These are phyloP conservation scores for Daedalea quercina DNA, from an alignment of 768 basidiomycete genomes.

Conservation along the genomic window DNA sequence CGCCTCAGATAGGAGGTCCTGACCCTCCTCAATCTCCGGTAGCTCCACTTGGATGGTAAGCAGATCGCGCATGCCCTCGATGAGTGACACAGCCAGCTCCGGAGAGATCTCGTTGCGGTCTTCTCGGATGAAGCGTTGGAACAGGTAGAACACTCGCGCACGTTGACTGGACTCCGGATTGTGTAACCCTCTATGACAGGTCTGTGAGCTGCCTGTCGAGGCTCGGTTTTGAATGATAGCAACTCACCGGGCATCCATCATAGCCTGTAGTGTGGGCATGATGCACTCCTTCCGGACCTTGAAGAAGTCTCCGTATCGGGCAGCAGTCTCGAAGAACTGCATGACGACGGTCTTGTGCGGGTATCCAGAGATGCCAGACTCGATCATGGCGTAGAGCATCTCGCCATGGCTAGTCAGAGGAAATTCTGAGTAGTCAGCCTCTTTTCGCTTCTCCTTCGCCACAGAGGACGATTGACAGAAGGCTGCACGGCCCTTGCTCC, in stretches of 20 bases:
- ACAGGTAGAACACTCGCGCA: constrained; percentile 84
- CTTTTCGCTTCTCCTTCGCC: constrained; percentile 61
- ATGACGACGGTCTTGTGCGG: constrained; percentile 80
- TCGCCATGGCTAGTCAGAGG: constrained; percentile 89
- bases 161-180: constrained; percentile 63
- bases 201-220: constrained; percentile 1
- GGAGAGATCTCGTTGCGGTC: constrained; percentile 68
- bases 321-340: constrained; percentile 88
- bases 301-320: constrained; percentile 97
- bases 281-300: constrained; percentile 88
- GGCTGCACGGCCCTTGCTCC: constrained; percentile 75
- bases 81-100: constrained; percentile 62
- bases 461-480: constrained; percentile 74
- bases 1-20: constrained; percentile 73
- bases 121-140: constrained; percentile 88
- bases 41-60: constrained; percentile 69
- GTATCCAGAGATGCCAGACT: constrained; percentile 74
- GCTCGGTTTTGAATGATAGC: background rate
- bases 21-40: constrained; percentile 69
- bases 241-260: constrained; percentile 75
- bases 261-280: constrained; percentile 78
- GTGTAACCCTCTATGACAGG: constrained; percentile 69
- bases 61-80: constrained; percentile 71
- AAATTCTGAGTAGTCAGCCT: constrained; percentile 68
- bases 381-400: constrained; percentile 77